Base-by-base conservation (phyloP, 2,329 filamentous ascomycete genomes). In the Scleromitrula shiraiana region DNA sequence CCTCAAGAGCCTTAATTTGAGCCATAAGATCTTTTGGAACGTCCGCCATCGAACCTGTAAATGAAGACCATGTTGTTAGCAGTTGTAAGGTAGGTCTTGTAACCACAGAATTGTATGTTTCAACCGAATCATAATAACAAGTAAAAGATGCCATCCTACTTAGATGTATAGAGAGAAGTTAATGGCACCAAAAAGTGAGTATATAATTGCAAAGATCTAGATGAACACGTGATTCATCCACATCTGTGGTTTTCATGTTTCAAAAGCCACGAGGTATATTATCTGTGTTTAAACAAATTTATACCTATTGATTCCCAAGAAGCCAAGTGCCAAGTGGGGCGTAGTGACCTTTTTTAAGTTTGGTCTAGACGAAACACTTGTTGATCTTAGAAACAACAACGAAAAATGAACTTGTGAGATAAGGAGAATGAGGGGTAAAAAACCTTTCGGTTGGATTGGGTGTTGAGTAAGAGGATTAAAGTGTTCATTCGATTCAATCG, bases 1-100 rank as follows among this genome's bases (percentile, higher is more conserved):
- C 77, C 72, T 97, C 93, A 20, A 97, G 77, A 53, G 78, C 75
- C 66, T 86, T 82, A 64, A 97, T 90, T 70, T 96, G 85, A 46
- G 76, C 67, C 54, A 88, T 72, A 56, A 96, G 78, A 68, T 88
- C 82, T 71, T 88, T 85, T 55, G 91, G 90, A 68, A 95, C 78
- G 72, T 96, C 88, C 67, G 83, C 82, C 80, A 93, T 88, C 55
- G 90, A 95, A 65, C 88, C 89, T 95, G 57, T 45, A 35, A 40
- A 33, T 15, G 20, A 7, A 17, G 12, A 24, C 12, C 43, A 40
- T 41, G 14, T 24, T 46, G 45, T 62, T 41, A 62, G 57, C 40
- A 52, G 23, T 26, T 29, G 3, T 41, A 29, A 7, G n/a, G 3
- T 10, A 7, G 20, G 7, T 20, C 10, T 29, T 9, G 26, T 14